Base-by-base conservation (phyloP, 78 protist species). In the Pigoraptor vietnamica region DNA sequence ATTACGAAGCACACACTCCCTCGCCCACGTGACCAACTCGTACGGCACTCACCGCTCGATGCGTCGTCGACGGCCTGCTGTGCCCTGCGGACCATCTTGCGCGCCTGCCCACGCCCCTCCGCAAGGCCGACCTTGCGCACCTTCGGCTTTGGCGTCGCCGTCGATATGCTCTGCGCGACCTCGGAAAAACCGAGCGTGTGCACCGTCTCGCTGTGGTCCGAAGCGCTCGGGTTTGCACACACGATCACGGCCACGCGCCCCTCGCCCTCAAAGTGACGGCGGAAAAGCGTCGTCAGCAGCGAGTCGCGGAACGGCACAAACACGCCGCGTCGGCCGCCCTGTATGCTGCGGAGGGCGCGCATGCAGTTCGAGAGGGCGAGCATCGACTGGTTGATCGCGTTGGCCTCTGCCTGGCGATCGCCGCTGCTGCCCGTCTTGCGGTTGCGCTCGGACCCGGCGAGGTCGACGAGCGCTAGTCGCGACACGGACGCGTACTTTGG, bases 361-460 rank as follows among this genome's bases (percentile, higher is more conserved):
- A 79, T 14, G 88, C 88, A 83, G 39, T 2, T 24, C 19, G 23
- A 24, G 39, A 83, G 88, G 24, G 35, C 35, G n/a, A 35, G 9
- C 39, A 83, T 6, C 23, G 88, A 83, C 38, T 29, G 35, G 88
- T 83, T 83, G 38, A 83, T 83, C n/a, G n/a, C 23, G 88, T 34
- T 34, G 2, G 88, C 88, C 88, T 83, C 88, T 21, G 32, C 14
- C n/a, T 25, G 32, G 35, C 84, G 84, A 2, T 79, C 34, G 84
- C 84, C 84, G 32, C 34, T 79, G 84, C 32, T 79, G 32, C 32
- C 32, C 34, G 84, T 79, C 34, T 25, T 14, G 9, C 34, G 9
- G 84, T 25, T 25, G 24, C 98, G 93, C 93, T 97, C 98, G 25
- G 96, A 93, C 37, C 98, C 98, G 35, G 97, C 97, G 23, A 96